Evolutionary conservation across 2,329 filamentous ascomycete genomes (phyloP).

Genomic region (Beauveria pseudobassiana): DNA sequence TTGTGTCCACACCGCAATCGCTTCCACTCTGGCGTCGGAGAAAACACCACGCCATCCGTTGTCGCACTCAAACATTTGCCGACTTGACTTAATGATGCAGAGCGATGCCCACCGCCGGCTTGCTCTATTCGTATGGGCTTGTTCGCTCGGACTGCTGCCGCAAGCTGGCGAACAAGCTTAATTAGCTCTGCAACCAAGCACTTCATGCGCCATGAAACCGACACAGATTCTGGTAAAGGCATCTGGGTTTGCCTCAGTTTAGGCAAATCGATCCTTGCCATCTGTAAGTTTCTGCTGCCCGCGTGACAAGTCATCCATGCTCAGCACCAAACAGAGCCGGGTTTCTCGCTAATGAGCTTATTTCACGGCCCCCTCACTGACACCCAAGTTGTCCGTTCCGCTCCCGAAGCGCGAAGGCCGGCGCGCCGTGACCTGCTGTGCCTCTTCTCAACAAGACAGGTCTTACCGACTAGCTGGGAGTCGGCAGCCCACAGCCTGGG

Average conservation of each 20-base stretch:
- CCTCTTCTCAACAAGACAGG: not conserved
- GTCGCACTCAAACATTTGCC: constrained; percentile 1
- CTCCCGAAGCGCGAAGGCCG: constrained; percentile 2
- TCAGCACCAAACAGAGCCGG: not conserved
- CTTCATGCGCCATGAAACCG: not conserved
- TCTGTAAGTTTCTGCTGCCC: not conserved
- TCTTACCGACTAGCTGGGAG: not conserved
- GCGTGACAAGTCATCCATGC: constrained; percentile 7
- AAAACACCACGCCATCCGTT: not conserved
- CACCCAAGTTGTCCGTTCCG: not conserved
- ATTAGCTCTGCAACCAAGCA: not conserved
- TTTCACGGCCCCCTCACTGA: not conserved
- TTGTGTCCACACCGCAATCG: constrained; percentile 1
- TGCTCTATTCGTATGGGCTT: not conserved
- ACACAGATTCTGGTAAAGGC: not conserved
- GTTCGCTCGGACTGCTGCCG: not conserved
- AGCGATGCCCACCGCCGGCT: not conserved
- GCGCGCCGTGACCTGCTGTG: not conserved
- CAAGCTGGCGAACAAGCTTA: not conserved
- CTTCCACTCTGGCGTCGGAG: constrained; percentile 2
- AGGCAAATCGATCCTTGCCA: constrained; percentile 1
- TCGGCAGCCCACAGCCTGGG: not conserved
- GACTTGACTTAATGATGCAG: not conserved
- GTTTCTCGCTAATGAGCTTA: constrained; percentile 9
- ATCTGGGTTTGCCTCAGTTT: not conserved